phyloP scores from a whole-genome alignment of 306 rosid genomes.

The Cicer bijugum region DNA sequence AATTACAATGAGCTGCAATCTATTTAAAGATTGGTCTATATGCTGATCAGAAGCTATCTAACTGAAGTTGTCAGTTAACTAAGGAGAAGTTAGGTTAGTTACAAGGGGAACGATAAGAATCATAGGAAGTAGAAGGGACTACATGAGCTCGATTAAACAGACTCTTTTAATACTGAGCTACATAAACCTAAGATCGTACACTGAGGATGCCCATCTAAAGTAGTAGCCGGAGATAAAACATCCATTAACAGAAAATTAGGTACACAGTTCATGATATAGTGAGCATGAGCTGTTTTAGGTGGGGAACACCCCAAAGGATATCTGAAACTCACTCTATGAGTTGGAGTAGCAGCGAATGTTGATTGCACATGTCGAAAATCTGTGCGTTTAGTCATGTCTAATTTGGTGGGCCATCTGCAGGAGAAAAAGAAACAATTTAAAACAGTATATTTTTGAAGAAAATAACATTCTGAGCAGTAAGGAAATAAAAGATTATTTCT shows the following conservation, averaged over 20 bases:
- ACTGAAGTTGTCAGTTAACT: neutral
- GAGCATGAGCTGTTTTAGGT: conserved; percentile 24
- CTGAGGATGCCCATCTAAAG: conserved; percentile 10
- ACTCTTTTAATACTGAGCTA: conserved; percentile 4
- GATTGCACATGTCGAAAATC: conserved; percentile 84
- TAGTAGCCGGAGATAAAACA: conserved; percentile 35
- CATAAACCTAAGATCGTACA: conserved; percentile 35
- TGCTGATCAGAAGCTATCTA: neutral
- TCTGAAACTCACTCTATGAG: conserved; percentile 70
- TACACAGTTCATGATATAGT: conserved; percentile 17
- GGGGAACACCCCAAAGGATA: conserved; percentile 33
- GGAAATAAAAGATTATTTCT: conserved; percentile 41
- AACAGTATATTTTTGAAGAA: conserved; percentile 9
- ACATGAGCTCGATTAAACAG: neutral
- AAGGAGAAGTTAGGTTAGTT: neutral
- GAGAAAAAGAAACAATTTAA: conserved; percentile 45
- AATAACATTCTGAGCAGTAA: conserved; percentile 34
- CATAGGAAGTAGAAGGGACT: neutral
- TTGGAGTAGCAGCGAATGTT: conserved; percentile 78
- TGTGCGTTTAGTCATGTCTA: conserved; percentile 96
- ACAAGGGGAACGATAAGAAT: neutral
- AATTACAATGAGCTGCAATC: neutral
- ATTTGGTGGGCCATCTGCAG: conserved; percentile 88
- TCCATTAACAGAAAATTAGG: conserved; percentile 13
- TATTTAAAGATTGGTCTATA: neutral